These are phyloP conservation scores for Paecilomyces niveus DNA, from an alignment of 2,329 filamentous ascomycete genomes.

Conservation along the genomic window DNA sequence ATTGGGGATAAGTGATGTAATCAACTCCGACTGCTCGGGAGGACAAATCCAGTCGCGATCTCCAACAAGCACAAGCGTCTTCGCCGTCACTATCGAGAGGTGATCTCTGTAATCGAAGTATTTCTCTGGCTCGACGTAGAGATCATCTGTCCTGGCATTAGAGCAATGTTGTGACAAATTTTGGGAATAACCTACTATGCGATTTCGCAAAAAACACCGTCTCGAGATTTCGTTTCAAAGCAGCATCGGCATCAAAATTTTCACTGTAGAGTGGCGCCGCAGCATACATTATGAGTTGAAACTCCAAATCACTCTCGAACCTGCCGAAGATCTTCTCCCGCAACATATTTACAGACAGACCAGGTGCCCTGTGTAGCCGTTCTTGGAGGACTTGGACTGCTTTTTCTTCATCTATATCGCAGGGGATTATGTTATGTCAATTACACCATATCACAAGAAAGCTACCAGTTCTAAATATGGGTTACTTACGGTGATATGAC, in stretches of 20 bases:
- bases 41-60: constrained; percentile 37
- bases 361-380: constrained; percentile 25
- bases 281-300: constrained; percentile 31
- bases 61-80: constrained; percentile 32
- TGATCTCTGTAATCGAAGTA: constrained; percentile 17
- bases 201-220: constrained; percentile 28
- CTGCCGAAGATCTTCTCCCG: constrained; percentile 32
- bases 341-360: constrained; percentile 31
- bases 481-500: constrained; percentile 27
- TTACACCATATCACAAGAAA: not conserved
- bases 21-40: constrained; percentile 8
- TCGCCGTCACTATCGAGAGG: constrained; percentile 23
- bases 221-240: constrained; percentile 19
- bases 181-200: not conserved
- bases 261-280: constrained; percentile 33
- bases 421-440: not conserved
- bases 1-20: constrained; percentile 1
- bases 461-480: not conserved
- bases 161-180: not conserved
- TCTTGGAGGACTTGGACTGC: constrained; percentile 14
- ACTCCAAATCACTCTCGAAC: constrained; percentile 32
- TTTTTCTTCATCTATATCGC: not conserved
- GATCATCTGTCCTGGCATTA: not conserved
- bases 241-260: constrained; percentile 25
- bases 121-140: not conserved